phyloP scores from a whole-genome alignment of 306 rosid genomes.

The Biancaea sappan region DNA sequence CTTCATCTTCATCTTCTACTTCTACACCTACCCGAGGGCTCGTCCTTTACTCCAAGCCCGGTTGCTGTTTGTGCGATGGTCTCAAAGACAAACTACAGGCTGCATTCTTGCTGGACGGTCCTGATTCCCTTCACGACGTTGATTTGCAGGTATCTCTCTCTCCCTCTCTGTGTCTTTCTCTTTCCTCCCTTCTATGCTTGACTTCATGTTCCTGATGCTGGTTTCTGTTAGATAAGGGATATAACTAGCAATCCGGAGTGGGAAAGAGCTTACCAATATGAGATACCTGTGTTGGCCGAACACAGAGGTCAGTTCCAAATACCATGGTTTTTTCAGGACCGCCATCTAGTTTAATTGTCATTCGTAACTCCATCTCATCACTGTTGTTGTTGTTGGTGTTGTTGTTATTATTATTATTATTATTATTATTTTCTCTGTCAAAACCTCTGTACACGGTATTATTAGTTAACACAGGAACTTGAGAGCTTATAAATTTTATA shows the following conservation, averaged over 20 bases:
- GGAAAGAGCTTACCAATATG: constrained; percentile 89
- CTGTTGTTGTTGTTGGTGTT: too few relatives aligned
- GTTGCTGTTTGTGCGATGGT: constrained; percentile 97
- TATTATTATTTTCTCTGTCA: neutral
- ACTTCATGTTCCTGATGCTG: constrained; percentile 11
- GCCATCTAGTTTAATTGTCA: neutral
- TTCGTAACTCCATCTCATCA: neutral
- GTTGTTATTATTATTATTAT: too few relatives aligned
- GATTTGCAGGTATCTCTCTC: constrained; percentile 53
- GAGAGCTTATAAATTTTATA: neutral
- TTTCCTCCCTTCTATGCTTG: neutral
- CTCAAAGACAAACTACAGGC: constrained; percentile 94
- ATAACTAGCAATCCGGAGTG: constrained; percentile 78
- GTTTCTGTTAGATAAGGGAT: constrained; percentile 69
- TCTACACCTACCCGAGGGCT: constrained; percentile 56
- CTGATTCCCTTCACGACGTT: constrained; percentile 73
- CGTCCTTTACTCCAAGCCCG: constrained; percentile 88
- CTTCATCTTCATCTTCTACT: constrained; percentile 47
- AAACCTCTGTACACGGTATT: neutral
- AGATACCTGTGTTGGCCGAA: constrained; percentile 87
- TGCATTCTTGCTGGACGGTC: constrained; percentile 64
- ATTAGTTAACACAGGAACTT: too few relatives aligned
- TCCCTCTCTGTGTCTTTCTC: neutral
- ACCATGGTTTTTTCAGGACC: constrained; percentile 3
- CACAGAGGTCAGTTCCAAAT: constrained; percentile 68